Evolutionary conservation across 305 asterid species (phyloP), one percentile per base, ranked within the genome.

Genomic region (Solanum hybrid): DNA sequence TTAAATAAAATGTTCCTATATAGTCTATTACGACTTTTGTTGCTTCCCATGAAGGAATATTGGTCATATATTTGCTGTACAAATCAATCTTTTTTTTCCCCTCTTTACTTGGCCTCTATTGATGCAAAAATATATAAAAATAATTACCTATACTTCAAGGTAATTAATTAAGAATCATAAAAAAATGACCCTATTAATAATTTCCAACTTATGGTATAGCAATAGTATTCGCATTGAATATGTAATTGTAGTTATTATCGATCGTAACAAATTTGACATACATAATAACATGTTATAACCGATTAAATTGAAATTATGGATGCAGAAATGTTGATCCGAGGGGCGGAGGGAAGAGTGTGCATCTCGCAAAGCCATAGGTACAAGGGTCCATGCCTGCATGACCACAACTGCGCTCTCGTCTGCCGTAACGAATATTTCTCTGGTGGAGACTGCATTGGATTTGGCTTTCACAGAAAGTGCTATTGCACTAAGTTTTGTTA

Each of bases 381-480:
- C 87, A 72, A 34, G 37, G 94, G 93, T 1, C 3, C 87, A 11
- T 93, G 94, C 71, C 0, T 69, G 4, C 37, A 71, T 24, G 73
- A 89, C 60, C 89, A 86, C 87, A 92, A 92, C 66, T 93, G 93
- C 69, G 92, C 93, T 3, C 4, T 84, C 6, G 90, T 91, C 11
- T 93, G 93, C 91, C 78, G 90, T 40, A 88, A 69, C 9, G 94
- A 92, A 80, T 91, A 91, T 13, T 93, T 93, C 87, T 75, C 91
- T 9, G 93, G 91, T 4, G 93, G 94, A 1, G 35, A 35, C 24
- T 93, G 93, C 91, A 29, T n/a, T 3, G 93, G 93, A 7, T 27
- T 75, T 87, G 89, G 71, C 91, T 31, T 29, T 75, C 0, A 89
- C 22, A 90, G 77, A 27, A 92, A 93, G 5, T 93, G 93, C 75